A percentile compares a stretch with the other conserved stretches of the same genome.
phyloP scores from a whole-genome alignment of 257 asterid species.

The Gentiana macrophylla region DNA sequence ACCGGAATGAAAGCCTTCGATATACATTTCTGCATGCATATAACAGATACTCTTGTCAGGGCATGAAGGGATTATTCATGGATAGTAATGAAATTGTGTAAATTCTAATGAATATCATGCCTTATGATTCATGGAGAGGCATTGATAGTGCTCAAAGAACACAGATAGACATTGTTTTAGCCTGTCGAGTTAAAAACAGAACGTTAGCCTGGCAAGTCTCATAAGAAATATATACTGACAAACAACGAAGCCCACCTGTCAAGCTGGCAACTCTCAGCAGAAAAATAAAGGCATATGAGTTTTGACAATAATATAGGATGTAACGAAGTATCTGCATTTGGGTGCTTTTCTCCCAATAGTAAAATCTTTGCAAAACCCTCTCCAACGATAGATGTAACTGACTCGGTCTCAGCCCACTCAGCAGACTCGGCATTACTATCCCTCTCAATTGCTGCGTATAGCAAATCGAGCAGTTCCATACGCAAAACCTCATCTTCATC shows the following conservation, averaged over 20 bases:
- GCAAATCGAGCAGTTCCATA: constrained; percentile 58
- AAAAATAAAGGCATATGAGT: constrained; percentile 64
- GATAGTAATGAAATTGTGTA: neutral
- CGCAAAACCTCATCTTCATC: constrained; percentile 41
- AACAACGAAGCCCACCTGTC: constrained; percentile 41
- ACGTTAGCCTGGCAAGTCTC: constrained; percentile 8
- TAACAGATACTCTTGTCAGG: neutral
- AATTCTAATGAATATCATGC: constrained; percentile 18
- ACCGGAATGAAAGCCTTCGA: constrained; percentile 73
- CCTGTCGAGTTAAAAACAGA: constrained; percentile 32
- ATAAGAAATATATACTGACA: constrained; percentile 3
- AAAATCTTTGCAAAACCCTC: constrained; percentile 94
- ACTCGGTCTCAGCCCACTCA: constrained; percentile 51
- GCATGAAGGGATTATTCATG: neutral
- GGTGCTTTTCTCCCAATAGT: constrained; percentile 59
- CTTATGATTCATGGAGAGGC: constrained; percentile 81
- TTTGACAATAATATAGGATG: constrained; percentile 56
- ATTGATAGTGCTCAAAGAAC: constrained; percentile 92
- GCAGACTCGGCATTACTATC: constrained; percentile 36
- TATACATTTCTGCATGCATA: constrained; percentile 55
- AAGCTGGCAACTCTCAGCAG: constrained; percentile 37
- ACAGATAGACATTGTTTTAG: constrained; percentile 85
- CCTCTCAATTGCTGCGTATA: constrained; percentile 51
- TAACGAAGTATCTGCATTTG: constrained; percentile 28
- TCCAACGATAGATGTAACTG: constrained; percentile 53